Base-by-base conservation (phyloP, 2,329 filamentous ascomycete species). In the Diaporthe capsici region DNA sequence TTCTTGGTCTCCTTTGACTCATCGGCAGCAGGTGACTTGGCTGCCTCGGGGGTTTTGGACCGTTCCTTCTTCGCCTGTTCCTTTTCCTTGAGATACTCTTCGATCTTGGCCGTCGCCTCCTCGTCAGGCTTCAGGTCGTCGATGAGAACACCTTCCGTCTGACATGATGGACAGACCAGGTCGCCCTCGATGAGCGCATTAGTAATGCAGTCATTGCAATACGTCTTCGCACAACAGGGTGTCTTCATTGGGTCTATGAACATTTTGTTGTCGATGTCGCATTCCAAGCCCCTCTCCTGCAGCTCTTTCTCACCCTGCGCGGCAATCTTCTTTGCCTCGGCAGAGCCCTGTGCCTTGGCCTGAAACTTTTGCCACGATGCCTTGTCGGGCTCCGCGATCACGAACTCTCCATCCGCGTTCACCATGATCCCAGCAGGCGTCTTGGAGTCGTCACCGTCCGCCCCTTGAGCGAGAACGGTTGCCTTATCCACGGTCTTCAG, bases 231-330 rank as follows among this genome's bases (percentile, higher is more conserved):
- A 90, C 97, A 99, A 91, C 97, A 99, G 80, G 97, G 96, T 83
- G 97, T 98, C 91, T 98, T 98, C 90, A 97, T 97, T 90, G 97
- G 96, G 85, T 98, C 95, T 92, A 97, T 93, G 87, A 98, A 98
- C 91, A 98, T 93, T 86, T 95, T 96, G 87, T 97, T 97, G 92
- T 98, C 97, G 89, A 98, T 94, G 79, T 95, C 91, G 89, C 97
- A 99, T 85, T 97, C 94, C 83, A 99, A 88, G 79, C 96, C 96
- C 81, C 91, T 93, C 84, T 97, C 94, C 86, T 95, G 93, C 81
- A 98, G 87, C 84, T 96, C 95, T 87, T 97, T 96, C 87, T 94
- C 94, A 82, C 92, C 94, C 80, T 93, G 90, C 78, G 92, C 91
- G 72, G 92, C 92, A 76, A 92, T 93, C 83, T 96, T 95, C 84